Evolutionary conservation across 2,329 filamentous ascomycete genomes (phyloP), one percentile per base, ranked within the genome.

Genomic region (Penicillium fuscoglaucum): DNA sequence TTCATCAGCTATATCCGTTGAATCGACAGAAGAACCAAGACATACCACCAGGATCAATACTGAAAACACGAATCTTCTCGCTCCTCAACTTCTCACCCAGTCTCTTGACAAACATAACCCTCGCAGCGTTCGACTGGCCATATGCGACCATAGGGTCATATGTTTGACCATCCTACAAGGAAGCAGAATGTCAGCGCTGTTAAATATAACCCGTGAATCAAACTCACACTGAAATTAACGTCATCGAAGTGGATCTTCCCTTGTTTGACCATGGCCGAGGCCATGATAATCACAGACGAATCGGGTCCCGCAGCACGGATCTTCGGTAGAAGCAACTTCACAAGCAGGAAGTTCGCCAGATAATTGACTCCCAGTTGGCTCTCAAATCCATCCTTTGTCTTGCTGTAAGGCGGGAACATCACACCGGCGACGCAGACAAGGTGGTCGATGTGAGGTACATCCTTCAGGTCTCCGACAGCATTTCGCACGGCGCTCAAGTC

Each of bases 51-150:
- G 79, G 80, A 58, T 81, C 78, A n/a, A 81, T 51, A 3, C 72
- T 69, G 47, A 77, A 79, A 0, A 76, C 67, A 45, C 68, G 66
- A 19, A 81, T 72, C 0, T 72, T 71, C 21, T 66, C 66, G 5
- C 47, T 55, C 1, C 65, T 58, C 28, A 78, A 60, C 39, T 72
- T 68, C 35, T 74, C 61, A 13, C 79, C 76, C 13, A 81, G 69
- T 13, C 69, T 73, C 28, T 77, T 57, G 0, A 72, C 76, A 58
- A 81, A 80, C 46, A 82, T 65, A 12, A 83, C 77, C 54, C 83
- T 81, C 2, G 80, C 81, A 31, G 80, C 80, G 68, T 84, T 84
- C 64, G 79, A 80, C 62, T 82, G 80, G 2, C 74, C 77, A 59
- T 84, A 84, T 3, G 80, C 80, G 1, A 71, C 64, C 72, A 79